A percentile compares a stretch with the other conserved stretches of the same genome.
These are phyloP conservation scores for Coccinonectria pachysandricola DNA, from an alignment of 2,329 filamentous ascomycete genomes.

Conservation along the genomic window DNA sequence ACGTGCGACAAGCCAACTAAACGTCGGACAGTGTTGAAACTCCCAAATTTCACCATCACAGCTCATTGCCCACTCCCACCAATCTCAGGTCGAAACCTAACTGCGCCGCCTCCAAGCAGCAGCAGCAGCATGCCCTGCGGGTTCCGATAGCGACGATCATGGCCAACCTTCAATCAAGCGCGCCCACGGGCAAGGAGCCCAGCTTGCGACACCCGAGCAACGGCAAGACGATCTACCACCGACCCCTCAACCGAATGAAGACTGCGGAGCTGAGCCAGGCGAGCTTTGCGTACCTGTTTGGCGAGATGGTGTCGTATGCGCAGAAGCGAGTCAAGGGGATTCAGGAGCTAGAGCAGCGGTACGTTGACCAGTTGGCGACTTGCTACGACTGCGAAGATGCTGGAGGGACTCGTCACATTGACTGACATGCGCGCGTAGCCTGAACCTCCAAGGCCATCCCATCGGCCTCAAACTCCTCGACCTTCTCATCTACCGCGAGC, in stretches of 20 bases:
- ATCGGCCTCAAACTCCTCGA: conserved; percentile 92
- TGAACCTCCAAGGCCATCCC: conserved; percentile 86
- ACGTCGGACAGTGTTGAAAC: no score
- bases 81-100: no score
- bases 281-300: conserved; percentile 91
- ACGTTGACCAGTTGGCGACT: no score
- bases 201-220: conserved; percentile 82
- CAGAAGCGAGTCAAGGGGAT: conserved; percentile 86
- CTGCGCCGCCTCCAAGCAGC: conserved; percentile 1
- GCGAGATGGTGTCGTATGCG: conserved; percentile 93
- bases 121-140: conserved; percentile 9
- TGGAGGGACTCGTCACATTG: no score
- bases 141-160: conserved; percentile 22
- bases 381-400: no score
- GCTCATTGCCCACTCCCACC: conserved; percentile 2
- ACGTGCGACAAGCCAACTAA: no score
- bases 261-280: conserved; percentile 84
- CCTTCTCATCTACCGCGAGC: conserved; percentile 78
- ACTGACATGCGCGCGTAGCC: conserved; percentile 34
- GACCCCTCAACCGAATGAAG: conserved; percentile 82
- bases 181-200: conserved; percentile 37
- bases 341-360: conserved; percentile 87
- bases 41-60: background rate
- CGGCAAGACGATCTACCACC: conserved; percentile 96
- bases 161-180: conserved; percentile 40